Percentiles rank a stretch among this genome's conserved stretches.
Conservation (phyloP, 2,329 filamentous ascomycete genomes). For the Lachnellula occidentalis region DNA sequence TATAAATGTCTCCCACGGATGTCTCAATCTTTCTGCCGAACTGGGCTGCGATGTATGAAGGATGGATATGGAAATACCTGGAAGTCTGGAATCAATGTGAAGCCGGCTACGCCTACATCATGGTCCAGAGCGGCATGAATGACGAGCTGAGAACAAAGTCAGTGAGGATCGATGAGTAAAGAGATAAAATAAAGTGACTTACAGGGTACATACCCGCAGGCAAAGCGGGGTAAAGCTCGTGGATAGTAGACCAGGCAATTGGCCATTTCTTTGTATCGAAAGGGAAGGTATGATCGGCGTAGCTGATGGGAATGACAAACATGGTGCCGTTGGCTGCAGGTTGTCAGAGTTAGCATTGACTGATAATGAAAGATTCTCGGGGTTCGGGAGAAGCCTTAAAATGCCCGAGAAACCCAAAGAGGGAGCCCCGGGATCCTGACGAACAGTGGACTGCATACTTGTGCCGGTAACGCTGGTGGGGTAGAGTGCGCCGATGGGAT, state of each 20-base stretch:
- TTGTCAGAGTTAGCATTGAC: no score
- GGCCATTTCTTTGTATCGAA: slow-evolving; percentile 32
- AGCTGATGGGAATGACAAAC: slow-evolving; percentile 47
- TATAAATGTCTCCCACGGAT: no score
- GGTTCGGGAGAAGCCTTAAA: no score
- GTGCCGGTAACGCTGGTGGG: slow-evolving; percentile 45
- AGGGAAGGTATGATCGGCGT: slow-evolving; percentile 5
- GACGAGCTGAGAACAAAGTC: slow-evolving; percentile 11
- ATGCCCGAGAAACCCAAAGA: no score
- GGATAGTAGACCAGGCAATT: slow-evolving; percentile 46
- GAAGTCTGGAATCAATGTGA: slow-evolving; percentile 8
- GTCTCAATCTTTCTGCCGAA: no score
- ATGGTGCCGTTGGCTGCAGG: slow-evolving; percentile 44
- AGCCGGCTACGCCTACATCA: slow-evolving; percentile 13
- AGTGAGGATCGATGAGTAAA: background rate
- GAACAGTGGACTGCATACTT: background rate
- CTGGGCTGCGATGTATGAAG: no score
- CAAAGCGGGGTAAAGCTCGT: slow-evolving; percentile 42
- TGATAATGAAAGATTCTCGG: no score
- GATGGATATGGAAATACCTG: slow-evolving; percentile 2
- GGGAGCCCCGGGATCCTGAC: no score
- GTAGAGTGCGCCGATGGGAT: slow-evolving; percentile 43
- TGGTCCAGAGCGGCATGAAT: slow-evolving; percentile 17
- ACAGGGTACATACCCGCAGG: slow-evolving; percentile 49
- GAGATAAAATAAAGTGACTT: background rate